phyloP scores from a whole-genome alignment of 2,329 filamentous ascomycete species.

The Calonectria ilicicola region DNA sequence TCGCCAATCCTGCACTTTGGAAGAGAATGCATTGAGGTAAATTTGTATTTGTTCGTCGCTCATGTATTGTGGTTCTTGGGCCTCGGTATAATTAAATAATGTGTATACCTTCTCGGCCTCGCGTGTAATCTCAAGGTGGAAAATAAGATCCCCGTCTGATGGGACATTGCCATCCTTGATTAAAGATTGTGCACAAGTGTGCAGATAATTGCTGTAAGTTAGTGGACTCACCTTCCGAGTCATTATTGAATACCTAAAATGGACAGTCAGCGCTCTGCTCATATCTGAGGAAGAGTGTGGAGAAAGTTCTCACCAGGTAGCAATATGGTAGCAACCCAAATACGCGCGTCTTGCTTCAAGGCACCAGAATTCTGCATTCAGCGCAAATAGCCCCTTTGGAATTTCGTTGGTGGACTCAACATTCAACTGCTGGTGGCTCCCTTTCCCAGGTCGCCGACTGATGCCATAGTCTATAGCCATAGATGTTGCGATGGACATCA shows the following conservation, averaged over 20 bases:
- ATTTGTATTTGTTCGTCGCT: no score
- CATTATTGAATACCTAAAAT: neutral
- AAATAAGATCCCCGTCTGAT: neutral
- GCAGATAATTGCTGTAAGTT: neutral
- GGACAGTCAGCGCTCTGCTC: neutral
- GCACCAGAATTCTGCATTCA: no score
- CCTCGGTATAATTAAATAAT: no score
- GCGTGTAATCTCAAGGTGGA: neutral
- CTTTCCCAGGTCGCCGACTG: no score
- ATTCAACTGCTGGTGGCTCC: no score
- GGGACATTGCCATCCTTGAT: neutral
- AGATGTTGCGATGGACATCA: no score
- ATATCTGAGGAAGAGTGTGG: neutral
- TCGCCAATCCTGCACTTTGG: no score
- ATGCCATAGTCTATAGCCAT: no score
- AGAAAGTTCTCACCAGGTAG: neutral
- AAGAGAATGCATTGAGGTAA: no score
- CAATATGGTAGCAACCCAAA: neutral
- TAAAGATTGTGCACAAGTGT: neutral
- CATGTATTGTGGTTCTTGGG: no score
- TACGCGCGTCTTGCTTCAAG: neutral
- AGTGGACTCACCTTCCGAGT: neutral
- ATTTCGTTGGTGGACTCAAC: no score
- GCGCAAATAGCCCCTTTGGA: no score
- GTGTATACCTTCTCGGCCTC: neutral